Conservation (phyloP, 1,139 yeast species). For the Blastobotrys illinoisensis region DNA sequence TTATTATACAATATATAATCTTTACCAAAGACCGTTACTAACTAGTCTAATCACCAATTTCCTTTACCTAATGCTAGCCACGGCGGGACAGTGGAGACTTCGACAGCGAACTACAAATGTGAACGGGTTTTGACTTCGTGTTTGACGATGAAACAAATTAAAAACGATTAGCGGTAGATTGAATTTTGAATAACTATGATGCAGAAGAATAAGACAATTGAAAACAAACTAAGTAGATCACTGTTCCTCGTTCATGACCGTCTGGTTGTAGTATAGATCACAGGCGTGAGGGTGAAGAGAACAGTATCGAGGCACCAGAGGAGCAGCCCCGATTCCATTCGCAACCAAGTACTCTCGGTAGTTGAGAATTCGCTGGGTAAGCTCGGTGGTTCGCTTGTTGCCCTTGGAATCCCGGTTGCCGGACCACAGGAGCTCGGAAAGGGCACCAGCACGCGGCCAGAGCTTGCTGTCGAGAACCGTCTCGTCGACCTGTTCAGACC, state of each 20-base stretch:
- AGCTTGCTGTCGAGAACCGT: conserved; percentile 37
- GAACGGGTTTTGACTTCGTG: no score
- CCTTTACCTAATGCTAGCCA: no score
- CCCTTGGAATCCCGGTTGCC: conserved; percentile 39
- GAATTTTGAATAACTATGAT: background rate
- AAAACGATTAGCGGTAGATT: background rate
- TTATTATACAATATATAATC: conserved; percentile 4
- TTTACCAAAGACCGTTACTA: conserved; percentile 1
- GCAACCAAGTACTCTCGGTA: conserved; percentile 43
- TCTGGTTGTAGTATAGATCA: conserved; percentile 19
- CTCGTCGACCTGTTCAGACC: conserved; percentile 45
- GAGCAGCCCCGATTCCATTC: conserved; percentile 37
- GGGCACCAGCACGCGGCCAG: conserved; percentile 48
- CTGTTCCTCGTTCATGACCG: conserved; percentile 3
- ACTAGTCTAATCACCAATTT: no score
- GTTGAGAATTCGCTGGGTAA: conserved; percentile 41
- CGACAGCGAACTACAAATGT: no score
- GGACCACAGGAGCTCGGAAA: conserved; percentile 45
- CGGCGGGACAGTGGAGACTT: no score
- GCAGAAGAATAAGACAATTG: background rate
- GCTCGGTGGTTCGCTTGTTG: conserved; percentile 32
- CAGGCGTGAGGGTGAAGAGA: conserved; percentile 41
- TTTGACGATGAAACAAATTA: background rate
- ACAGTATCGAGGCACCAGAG: conserved; percentile 42
- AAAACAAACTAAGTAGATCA: background rate